Percentiles rank a stretch among this genome's conserved stretches.
Evolutionary conservation across 495 filamentous ascomycete genomes (phyloP).

Genomic region (Xylaria sp.): DNA sequence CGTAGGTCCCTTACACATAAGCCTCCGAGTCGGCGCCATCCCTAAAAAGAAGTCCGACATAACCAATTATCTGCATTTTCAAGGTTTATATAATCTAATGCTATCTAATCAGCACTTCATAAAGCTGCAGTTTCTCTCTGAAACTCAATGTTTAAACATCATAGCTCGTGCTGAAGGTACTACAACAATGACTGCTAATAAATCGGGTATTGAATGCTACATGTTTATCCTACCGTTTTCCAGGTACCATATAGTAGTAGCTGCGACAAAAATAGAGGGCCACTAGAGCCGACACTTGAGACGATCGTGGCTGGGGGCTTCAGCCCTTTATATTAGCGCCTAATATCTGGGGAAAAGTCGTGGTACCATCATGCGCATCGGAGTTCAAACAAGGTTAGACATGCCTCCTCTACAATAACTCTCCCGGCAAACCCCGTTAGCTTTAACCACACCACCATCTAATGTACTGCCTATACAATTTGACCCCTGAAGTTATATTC

Average conservation of each 20-base stretch:
- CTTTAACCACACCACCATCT: background rate
- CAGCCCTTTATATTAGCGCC: background rate
- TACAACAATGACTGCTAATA: background rate
- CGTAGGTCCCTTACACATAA: background rate
- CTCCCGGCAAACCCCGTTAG: constrained; percentile 19
- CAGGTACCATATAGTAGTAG: background rate
- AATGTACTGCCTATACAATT: too few relatives aligned
- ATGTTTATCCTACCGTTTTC: background rate
- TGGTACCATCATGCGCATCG: constrained; percentile 7
- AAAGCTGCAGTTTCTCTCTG: background rate
- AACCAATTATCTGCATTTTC: constrained; percentile 3
- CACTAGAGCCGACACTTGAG: background rate
- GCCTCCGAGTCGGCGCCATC: constrained; percentile 19
- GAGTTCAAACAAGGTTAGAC: constrained; percentile 25
- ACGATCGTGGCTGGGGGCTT: constrained; percentile 7
- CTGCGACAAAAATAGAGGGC: constrained; percentile 16
- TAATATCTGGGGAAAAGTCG: constrained; percentile 21
- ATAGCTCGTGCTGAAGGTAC: background rate
- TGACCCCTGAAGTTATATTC: background rate
- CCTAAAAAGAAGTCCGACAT: constrained; percentile 26
- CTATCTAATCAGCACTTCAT: background rate
- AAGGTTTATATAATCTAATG: background rate
- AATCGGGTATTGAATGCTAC: background rate
- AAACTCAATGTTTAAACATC: background rate
- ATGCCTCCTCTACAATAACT: background rate